Evolutionary conservation across 331 rosid species (phyloP), one percentile per base, ranked within the genome.

Genomic region (Saraca asoca): DNA sequence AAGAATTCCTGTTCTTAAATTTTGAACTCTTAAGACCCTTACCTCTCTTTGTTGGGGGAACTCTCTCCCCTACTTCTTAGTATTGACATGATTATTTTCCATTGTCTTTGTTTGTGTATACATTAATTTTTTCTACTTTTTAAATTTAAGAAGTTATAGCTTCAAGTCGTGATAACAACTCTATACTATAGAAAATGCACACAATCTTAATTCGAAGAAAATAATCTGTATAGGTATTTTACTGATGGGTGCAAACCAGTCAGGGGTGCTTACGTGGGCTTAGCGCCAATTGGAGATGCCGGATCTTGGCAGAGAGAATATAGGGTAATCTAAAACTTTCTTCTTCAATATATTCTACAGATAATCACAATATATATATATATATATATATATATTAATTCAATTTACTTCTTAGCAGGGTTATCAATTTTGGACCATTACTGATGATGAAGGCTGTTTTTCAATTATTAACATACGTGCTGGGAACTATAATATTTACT

Each of bases 291-390:
- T 12, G 92, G 90, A 52, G 78, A 83, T 0, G 79, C 15, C 43
- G 89, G 90, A 53, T 85, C 95, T 14, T 88, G 91, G 91, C 95
- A 88, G 52, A 75, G 75, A 68, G 90, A 88, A 76, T 79, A 69
- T 81, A 88, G 85, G 90, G 95, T 76, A 13, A 42, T 17, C 33
- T 58, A 49, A 51, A 13, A 31, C 17, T 16, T 20, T 10, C 13
- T 58, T 45, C 31, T 17, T 42, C 45, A 4, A 19, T 38, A 20
- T 18, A n/a, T 68, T 44, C 19, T 7, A 17, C 35, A 7, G 18
- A 45, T 29, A 12, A 31, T 12, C 33, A 39, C 52, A 20, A 44
- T 16, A 59, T n/a, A n/a, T n/a, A n/a, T n/a, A n/a, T n/a, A n/a
- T n/a, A n/a, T n/a, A n/a, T n/a, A 52, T 66, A 12, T 13, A 0